These are phyloP conservation scores for Ottelia alismoides DNA, from an alignment of 106 monocot species.

Conservation along the genomic window DNA sequence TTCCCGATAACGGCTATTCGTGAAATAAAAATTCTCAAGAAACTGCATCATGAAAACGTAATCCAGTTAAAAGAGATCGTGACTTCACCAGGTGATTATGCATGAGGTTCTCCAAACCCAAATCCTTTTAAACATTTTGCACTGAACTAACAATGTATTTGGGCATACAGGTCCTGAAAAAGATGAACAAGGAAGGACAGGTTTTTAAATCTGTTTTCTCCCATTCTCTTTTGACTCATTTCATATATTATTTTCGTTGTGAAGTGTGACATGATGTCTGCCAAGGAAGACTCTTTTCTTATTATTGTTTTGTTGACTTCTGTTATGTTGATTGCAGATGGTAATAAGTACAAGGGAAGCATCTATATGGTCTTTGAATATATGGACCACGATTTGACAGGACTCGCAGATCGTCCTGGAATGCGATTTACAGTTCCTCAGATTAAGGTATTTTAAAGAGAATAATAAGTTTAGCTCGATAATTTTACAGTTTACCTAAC, in stretches of 20 bases:
- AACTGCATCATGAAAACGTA: conserved; percentile 93
- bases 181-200: conserved; percentile 87
- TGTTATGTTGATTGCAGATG: no score
- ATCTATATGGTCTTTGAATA: conserved; percentile 99
- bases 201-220: conserved; percentile 24
- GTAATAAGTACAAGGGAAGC: conserved; percentile 89
- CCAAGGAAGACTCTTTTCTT: no score
- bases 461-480: no score
- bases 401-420: conserved; percentile 79
- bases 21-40: conserved; percentile 97
- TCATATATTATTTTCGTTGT: no score
- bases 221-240: no score
- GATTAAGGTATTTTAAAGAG: conserved; percentile 53
- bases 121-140: no score
- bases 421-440: conserved; percentile 92
- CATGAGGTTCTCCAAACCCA: no score
- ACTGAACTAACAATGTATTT: no score
- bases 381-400: conserved; percentile 99
- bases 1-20: conserved; percentile 94
- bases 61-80: conserved; percentile 95
- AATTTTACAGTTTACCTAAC: neutral
- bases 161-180: conserved; percentile 68
- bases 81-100: conserved; percentile 89
- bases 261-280: no score
- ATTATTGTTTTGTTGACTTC: no score